Base-by-base conservation (phyloP, 148 eudicot genomes). In the Chenopodium berlandieri region DNA sequence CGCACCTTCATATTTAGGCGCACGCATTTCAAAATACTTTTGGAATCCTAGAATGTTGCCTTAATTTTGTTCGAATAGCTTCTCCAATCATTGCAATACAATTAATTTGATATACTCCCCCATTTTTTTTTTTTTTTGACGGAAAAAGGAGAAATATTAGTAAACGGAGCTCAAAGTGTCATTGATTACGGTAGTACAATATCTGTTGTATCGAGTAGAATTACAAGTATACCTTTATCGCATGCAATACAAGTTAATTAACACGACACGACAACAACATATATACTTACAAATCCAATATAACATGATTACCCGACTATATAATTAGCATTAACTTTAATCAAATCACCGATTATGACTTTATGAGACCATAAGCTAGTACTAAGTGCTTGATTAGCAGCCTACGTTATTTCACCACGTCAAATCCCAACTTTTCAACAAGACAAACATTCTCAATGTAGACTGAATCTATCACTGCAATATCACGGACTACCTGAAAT, bases 381-480 rank as follows among this genome's bases (percentile, higher is more conserved):
- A 12, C 13, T 2, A 2, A n/a, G 7, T 25, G 48, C 0, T 47
- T 0, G 0, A 50, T 50, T 50, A 10, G 13, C 25, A 73, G 5
- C 76, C 60, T 73, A 9, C 75, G n/a, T 72, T 72, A 2, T 20
- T 46, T 73, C 31, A 50, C 30, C 12, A 40, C 44, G 16, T 74
- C 77, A 27, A 50, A 5, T 10, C 52, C 47, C 7, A 12, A 50
- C 62, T 50, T 50, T 54, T 69, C 7, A 37, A 34, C 44, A 2
- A 72, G 79, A 62, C 64, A 79, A 75, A 80, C 83, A 80, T 84
- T 80, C 80, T 75, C 7, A 52, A 19, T 27, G 40, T 50, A 5
- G 34, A 20, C 64, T 23, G 17, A 50, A 52, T 22, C 73, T 30
- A 71, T 82, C 60, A 76, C 50, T 27, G 17, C n/a, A 7, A 7